Evolutionary conservation across 2,329 filamentous ascomycete genomes (phyloP), one percentile per base, ranked within the genome.

Genomic region (Rhytidhysteron rufulum): DNA sequence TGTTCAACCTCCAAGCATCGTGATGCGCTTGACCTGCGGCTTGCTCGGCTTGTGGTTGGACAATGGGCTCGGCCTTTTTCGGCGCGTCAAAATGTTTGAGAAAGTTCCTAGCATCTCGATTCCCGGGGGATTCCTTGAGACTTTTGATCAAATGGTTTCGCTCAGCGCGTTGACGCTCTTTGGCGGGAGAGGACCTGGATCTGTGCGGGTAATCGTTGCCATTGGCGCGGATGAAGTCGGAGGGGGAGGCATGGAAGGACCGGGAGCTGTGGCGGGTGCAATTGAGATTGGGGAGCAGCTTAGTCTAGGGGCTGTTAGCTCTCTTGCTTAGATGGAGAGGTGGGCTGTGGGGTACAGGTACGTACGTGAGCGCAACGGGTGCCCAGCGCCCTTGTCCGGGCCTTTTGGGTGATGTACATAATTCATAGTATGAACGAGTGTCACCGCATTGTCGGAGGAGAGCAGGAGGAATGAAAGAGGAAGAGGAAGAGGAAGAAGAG

Each of bases 71-170:
- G 4, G 31, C 33, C 43, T 53, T 53, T 13, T 54, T 54, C 15
- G 59, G 46, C 11, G 50, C 45, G 34, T 80, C 83, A 62, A 96
- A 95, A 45, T 88, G 90, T 53, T 93, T 85, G 13, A 98, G 76
- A 60, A 96, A 98, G 27, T 87, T 83, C 65, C 86, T 90, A 34
- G 90, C 89, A 69, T 98, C 93, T 54, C 93, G 82, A 66, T 90
- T 95, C 0, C 91, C 96, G 5, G 90, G 86, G 9, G 89, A 88
- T 15, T 90, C 88, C 56, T 87, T 88, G 22, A 98, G 74, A 3
- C 97, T 48, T 21, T 57, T 57, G 16, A 59, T 63, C 54, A 65
- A 49, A 49, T 63, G 55, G 34, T 63, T 53, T 37, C 62, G 60
- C 42, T 65, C 59, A 29, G 59, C 58, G 25, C 60, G 60, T 42